These are phyloP conservation scores for Lentinula detonsa DNA, from an alignment of 768 basidiomycete genomes.

Conservation along the genomic window DNA sequence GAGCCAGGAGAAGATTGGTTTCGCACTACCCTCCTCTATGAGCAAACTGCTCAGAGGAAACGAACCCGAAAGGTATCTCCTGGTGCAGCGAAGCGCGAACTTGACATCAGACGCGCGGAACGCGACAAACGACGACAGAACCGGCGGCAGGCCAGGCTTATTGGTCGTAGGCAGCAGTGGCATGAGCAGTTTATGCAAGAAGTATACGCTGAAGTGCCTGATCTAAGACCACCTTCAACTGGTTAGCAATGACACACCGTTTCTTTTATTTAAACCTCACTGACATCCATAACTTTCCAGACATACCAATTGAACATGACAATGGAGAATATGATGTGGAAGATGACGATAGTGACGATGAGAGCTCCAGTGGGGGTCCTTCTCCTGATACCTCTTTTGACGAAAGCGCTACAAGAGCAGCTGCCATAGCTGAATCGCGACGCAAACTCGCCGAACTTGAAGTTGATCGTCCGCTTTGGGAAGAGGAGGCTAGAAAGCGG, in stretches of 20 bases:
- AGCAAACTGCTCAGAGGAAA: conserved; percentile 30
- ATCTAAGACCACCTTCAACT: conserved; percentile 13
- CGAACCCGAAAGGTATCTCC: conserved; percentile 48
- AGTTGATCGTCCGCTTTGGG: conserved; percentile 56
- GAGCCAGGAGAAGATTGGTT: conserved; percentile 26
- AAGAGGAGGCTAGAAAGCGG: conserved; percentile 43
- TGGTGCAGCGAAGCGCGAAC: conserved; percentile 26
- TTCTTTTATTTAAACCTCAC: neutral
- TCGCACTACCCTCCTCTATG: conserved; percentile 25
- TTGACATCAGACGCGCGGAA: conserved; percentile 28
- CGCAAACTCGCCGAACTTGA: conserved; percentile 67
- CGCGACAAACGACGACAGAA: conserved; percentile 36
- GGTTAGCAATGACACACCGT: conserved; percentile 7
- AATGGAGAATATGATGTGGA: conserved; percentile 1
- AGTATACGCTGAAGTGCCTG: conserved; percentile 29
- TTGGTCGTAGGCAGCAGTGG: conserved; percentile 29
- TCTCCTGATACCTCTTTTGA: conserved; percentile 17
- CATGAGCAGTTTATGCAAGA: conserved; percentile 36
- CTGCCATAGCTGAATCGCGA: conserved; percentile 55
- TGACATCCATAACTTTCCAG: neutral
- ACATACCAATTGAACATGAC: neutral
- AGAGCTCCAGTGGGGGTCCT: conserved; percentile 11
- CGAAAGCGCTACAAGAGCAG: conserved; percentile 31
- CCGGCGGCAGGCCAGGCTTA: conserved; percentile 30
- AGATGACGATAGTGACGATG: conserved; percentile 12